Base-by-base conservation (phyloP, 129 eudicot genomes). In the Kitagawia praeruptora region DNA sequence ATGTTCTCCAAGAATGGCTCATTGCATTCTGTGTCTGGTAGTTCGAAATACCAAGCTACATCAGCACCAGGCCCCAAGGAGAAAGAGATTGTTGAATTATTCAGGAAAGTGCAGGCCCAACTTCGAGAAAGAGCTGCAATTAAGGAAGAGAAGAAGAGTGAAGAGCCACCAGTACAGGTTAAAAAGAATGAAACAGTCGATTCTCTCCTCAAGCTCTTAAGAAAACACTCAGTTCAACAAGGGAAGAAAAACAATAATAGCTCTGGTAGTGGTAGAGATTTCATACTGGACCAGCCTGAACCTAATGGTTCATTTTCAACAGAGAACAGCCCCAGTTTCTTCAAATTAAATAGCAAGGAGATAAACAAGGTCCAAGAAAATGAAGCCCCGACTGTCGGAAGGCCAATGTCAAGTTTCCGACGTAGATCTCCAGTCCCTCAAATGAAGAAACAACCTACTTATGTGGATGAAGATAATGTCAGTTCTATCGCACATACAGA, bases 361-460 rank as follows among this genome's bases (percentile, higher is more conserved):
- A 88, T 72, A 82, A 80, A 80, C 18, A 86, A 82, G 72, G 56
- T 74, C 49, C 86, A 66, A 70, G 81, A 80, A 77, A 82, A 69
- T 75, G 87, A 76, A 61, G 41, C 80, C 51, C 83, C 87, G 74
- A 77, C 89, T 47, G 45, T 28, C 66, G 64, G 74, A 56, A 83
- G 99, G 75, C 99, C 98, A 12, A 76, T 64, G 23, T 96, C 99
- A 40, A 87, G 77, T 58, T 96, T 96, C 86, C 91, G 84, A 74
- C 88, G 86, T 42, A 87, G 97, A 83, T 96, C 99, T 63, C 99
- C 99, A 21, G 91, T 96, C 56, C 87, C 95, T 42, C 85, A 78
- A 80, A 83, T 80, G 23, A 90, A 83, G 82, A 82, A 85, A 83
- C 87, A 90, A 81, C 90, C 96, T 28, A 61, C 84, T 58, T 39